phyloP scores from a whole-genome alignment of 2,329 filamentous ascomycete species.

The Paraconiothyrium sp. region DNA sequence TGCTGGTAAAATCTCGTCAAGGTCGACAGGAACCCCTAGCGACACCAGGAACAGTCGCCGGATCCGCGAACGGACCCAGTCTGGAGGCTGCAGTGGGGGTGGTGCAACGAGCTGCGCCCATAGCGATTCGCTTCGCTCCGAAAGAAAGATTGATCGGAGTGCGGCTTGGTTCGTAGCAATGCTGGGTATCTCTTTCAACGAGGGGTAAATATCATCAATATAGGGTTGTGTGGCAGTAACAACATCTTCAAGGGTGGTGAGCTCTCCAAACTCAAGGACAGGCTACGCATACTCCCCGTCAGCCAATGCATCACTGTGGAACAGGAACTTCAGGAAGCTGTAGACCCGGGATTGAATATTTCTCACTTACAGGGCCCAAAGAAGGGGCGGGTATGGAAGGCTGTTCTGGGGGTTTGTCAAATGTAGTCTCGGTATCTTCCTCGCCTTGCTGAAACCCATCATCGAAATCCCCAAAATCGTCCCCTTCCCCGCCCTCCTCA shows the following conservation, averaged over 20 bases:
- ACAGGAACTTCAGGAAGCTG: conserved; percentile 44
- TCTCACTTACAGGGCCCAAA: conserved; percentile 60
- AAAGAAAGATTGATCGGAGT: conserved; percentile 66
- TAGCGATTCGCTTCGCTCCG: conserved; percentile 85
- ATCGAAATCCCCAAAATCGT: conserved; percentile 64
- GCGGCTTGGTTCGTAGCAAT: conserved; percentile 43
- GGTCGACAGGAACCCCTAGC: conserved; percentile 91
- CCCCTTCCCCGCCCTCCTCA: conserved; percentile 60
- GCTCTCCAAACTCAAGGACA: conserved; percentile 72
- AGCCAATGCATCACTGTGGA: conserved; percentile 41
- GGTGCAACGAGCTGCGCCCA: conserved; percentile 97
- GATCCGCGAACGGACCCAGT: conserved; percentile 97
- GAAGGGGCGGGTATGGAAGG: conserved; percentile 53
- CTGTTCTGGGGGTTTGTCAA: conserved; percentile 51
- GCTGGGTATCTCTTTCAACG: conserved; percentile 56
- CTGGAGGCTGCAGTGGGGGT: conserved; percentile 91
- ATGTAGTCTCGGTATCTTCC: conserved; percentile 49
- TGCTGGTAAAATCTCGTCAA: conserved; percentile 96
- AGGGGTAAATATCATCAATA: conserved; percentile 67
- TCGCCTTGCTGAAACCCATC: conserved; percentile 55
- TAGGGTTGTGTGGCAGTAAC: conserved; percentile 70
- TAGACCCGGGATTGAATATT: conserved; percentile 44
- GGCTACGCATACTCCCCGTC: conserved; percentile 58
- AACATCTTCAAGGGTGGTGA: conserved; percentile 68
- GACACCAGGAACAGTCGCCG: conserved; percentile 94